These are phyloP conservation scores for Penicillium coffeae DNA, from an alignment of 495 filamentous ascomycete genomes.

Conservation along the genomic window DNA sequence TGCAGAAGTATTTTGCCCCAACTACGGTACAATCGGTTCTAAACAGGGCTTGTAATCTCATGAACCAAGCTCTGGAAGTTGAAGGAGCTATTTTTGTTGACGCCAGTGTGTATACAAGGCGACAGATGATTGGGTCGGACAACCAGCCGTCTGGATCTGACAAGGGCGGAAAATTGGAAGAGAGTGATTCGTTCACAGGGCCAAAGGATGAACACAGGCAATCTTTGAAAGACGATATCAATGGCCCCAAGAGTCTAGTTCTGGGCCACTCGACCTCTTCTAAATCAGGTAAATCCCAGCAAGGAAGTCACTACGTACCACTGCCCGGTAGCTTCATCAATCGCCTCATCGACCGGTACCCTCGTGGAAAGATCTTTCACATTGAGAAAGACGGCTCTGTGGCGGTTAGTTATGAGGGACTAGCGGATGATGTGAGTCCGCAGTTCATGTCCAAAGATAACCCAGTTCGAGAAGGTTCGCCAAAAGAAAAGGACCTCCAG, in stretches of 20 bases:
- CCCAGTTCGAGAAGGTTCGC: slow-evolving; percentile 1
- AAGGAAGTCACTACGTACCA: slow-evolving; percentile 23
- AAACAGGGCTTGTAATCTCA: slow-evolving; percentile 17
- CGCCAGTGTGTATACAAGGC: slow-evolving; percentile 21
- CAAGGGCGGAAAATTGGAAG: not conserved
- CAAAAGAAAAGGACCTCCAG: slow-evolving; percentile 10
- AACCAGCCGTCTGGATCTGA: not conserved
- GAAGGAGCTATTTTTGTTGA: slow-evolving; percentile 26
- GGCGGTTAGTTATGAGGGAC: slow-evolving; percentile 28
- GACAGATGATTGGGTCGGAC: slow-evolving; percentile 16
- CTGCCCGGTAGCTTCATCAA: slow-evolving; percentile 37
- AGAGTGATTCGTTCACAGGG: not conserved
- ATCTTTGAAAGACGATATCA: not conserved
- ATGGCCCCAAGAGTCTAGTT: slow-evolving; percentile 17
- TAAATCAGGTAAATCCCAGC: slow-evolving; percentile 7
- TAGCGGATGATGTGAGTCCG: slow-evolving; percentile 16
- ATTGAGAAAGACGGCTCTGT: slow-evolving; percentile 42
- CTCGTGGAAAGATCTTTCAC: slow-evolving; percentile 55
- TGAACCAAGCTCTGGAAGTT: slow-evolving; percentile 24
- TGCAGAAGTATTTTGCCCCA: slow-evolving; percentile 20
- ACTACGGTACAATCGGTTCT: slow-evolving; percentile 18
- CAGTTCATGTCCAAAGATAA: not conserved
- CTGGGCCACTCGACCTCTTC: slow-evolving; percentile 19
- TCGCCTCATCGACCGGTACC: slow-evolving; percentile 49
- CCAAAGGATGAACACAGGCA: not conserved